phyloP scores from a whole-genome alignment of 2,329 filamentous ascomycete genomes.

The Fusarium longipes region DNA sequence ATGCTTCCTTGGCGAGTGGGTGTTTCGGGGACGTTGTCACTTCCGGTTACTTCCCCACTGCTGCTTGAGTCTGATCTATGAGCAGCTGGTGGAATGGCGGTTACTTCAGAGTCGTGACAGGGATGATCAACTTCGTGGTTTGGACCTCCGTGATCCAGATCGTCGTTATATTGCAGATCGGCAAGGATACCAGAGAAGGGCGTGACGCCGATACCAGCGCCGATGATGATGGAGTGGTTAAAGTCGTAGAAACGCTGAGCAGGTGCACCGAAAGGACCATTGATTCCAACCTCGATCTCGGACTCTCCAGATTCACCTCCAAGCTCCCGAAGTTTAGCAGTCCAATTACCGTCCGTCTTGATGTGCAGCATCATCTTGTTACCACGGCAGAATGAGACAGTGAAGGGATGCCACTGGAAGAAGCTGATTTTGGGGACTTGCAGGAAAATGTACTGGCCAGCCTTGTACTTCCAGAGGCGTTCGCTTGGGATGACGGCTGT shows the following conservation, averaged over 20 bases:
- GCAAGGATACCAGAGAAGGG: conserved; percentile 68
- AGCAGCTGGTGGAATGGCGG: neutral
- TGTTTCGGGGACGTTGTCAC: neutral
- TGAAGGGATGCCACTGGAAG: conserved; percentile 71
- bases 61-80: neutral
- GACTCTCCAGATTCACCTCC: conserved; percentile 51
- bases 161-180: conserved; percentile 62
- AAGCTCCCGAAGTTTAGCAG: conserved; percentile 57
- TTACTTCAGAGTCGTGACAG: conserved; percentile 21
- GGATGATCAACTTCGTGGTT: neutral
- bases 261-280: conserved; percentile 68
- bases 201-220: conserved; percentile 67
- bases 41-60: neutral
- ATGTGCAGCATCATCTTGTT: conserved; percentile 66
- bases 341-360: conserved; percentile 70
- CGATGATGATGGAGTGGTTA: conserved; percentile 65
- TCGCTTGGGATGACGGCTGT: conserved; percentile 60
- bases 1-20: conserved; percentile 1
- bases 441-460: conserved; percentile 68
- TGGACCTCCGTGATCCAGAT: conserved; percentile 51
- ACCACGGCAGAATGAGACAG: conserved; percentile 65
- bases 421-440: conserved; percentile 64
- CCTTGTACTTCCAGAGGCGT: conserved; percentile 63
- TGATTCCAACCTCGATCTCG: conserved; percentile 63
- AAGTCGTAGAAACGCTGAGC: conserved; percentile 70